Base-by-base conservation (phyloP, 1,284 basidiomycete genomes). In the Sporisorium graminicola region DNA sequence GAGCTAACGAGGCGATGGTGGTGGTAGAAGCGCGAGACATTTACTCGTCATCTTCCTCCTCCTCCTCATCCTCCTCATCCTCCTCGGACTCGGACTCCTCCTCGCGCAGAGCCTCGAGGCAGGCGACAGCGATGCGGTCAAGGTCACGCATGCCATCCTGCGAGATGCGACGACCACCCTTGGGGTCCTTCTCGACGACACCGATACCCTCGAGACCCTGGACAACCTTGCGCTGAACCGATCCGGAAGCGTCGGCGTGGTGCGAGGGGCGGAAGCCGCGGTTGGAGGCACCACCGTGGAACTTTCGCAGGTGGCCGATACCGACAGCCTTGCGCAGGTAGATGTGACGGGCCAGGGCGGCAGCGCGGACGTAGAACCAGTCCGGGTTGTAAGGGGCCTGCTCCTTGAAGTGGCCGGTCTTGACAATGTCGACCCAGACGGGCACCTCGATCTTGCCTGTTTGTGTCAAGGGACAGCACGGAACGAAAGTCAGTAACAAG, bases 261-360 rank as follows among this genome's bases (percentile, higher is more conserved):
- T 97, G 95, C 80, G 93, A 94, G 24, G 81, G 96, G 93, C 82
- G 94, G 92, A 91, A 94, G 92, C 66, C 96, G 31, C 81, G 79
- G 86, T 95, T 91, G 89, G 96, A 94, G 86, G 94, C 92, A 82
- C 94, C 93, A 87, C 96, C 96, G 89, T 99, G 95, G 64, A 98
- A 92, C 90, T 98, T 99, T 88, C 90, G 91, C 66, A 99, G 91
- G 56, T 94, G 94, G 85, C 96, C 96, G 78, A 98, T 91, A 87
- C 96, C 96, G 84, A 98, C 95, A 87, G 95, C 92, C 90, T 98
- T 98, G 88, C 96, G 94, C 86, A 99, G 92, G 91, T 99, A 99
- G 89, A 99, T 95, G 91, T 99, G 96, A 86, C 97, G 93, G 87
- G 97, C 96, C 80, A 99, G 89, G 76, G 96, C 94, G 95, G 95